Evolutionary conservation across 805 yeast species (phyloP), one percentile per base, ranked within the genome.

Genomic region (Pichia manshurica): DNA sequence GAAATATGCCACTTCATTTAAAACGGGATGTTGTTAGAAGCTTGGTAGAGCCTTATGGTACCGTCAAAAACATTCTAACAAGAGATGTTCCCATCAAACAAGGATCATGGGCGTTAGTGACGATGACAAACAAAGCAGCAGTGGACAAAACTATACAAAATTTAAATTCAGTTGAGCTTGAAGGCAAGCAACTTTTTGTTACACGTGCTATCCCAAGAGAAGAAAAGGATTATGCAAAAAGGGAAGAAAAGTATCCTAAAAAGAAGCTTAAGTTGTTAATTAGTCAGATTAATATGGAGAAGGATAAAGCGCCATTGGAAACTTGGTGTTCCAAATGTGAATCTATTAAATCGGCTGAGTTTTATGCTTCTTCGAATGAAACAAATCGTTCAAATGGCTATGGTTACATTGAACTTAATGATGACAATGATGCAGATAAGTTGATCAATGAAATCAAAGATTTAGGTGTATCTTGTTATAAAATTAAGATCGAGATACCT

Each of bases 191-290:
- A 39, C 45, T 64, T 16, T 62, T 57, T 54, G 67, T 62, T 28
- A 60, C 65, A 2, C 50, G 63, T 10, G 68, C 67, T 6, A 62
- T 64, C 45, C 68, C 68, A 16, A 59, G 64, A 29, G 67, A 63
- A 38, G 57, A 61, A 32, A 64, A 64, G 36, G 54, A 51, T 5
- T 60, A 62, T 42, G 54, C 55, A 8, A 55, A 52, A 47, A 56
- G 36, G 28, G 50, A 45, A 8, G 55, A 57, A 8, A 28, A 32
- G 12, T 38, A 41, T 45, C 56, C 59, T 19, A 52, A 57, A 36
- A 51, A 54, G 42, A 59, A 50, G 45, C 42, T 58, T 28, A 63
- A 63, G 45, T 53, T 63, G 12, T 45, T 64, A 21, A 53, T 63
- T 5, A 58, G 58, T 23, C 63, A 60, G 0, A 46, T 64, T 19